phyloP scores from a whole-genome alignment of 768 basidiomycete species.

The Rhodotorula graminis region DNA sequence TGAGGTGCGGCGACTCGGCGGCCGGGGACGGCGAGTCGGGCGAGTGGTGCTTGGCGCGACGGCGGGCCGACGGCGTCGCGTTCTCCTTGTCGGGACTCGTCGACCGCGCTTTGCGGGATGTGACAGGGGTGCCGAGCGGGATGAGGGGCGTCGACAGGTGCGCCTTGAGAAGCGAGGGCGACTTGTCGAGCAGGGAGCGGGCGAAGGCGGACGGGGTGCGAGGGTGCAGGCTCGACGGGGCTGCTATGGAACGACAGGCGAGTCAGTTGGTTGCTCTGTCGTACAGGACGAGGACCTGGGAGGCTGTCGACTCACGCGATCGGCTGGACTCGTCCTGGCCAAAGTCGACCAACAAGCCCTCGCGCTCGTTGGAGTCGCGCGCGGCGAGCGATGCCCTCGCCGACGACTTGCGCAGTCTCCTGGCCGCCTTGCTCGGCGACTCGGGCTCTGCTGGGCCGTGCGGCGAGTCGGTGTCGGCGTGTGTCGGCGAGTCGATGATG shows the following conservation, averaged over 20 bases:
- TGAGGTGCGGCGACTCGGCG: background rate
- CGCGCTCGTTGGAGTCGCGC: background rate
- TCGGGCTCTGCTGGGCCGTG: background rate
- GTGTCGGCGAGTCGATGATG: background rate
- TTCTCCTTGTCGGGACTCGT: background rate
- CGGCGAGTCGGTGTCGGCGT: background rate
- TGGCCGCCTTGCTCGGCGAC: background rate
- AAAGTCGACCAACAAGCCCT: background rate
- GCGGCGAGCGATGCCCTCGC: background rate
- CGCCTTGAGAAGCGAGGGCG: constrained; percentile 6
- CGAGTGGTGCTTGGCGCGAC: background rate
- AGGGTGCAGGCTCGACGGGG: background rate
- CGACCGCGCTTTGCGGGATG: background rate
- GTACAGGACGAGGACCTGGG: too few relatives aligned
- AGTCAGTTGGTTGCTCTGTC: too few relatives aligned
- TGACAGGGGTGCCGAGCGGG: constrained; percentile 15
- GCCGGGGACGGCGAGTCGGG: background rate
- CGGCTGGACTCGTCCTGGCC: too few relatives aligned
- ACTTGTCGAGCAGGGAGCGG: constrained; percentile 21
- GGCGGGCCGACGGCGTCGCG: background rate
- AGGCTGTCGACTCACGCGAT: background rate
- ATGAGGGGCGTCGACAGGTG: constrained; percentile 10
- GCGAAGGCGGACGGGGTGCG: background rate
- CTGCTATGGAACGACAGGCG: background rate
- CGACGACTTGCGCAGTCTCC: background rate